Evolutionary conservation across 768 basidiomycete species (phyloP).

Genomic region (Russula emetica): DNA sequence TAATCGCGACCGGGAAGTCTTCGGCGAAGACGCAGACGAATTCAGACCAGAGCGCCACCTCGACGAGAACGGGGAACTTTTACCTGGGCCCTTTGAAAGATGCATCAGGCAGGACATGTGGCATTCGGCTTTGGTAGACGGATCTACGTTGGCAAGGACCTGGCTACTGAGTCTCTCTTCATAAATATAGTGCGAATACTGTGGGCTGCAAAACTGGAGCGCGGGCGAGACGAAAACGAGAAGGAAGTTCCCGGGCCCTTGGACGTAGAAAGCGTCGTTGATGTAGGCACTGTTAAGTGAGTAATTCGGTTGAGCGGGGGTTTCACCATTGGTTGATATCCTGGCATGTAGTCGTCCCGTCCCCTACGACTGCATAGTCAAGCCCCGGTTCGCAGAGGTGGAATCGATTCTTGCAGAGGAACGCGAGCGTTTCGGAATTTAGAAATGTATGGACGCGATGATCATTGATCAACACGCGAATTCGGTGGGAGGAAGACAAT

Average conservation of each 20-base stretch:
- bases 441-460: no score
- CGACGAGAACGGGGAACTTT: slow-evolving; percentile 4
- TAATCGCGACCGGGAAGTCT: no score
- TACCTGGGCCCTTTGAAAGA: slow-evolving; percentile 9
- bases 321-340: background rate
- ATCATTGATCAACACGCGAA: no score
- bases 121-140: slow-evolving; percentile 26
- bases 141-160: slow-evolving; percentile 26
- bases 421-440: background rate
- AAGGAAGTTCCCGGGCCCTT: slow-evolving; percentile 11
- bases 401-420: slow-evolving; percentile 11
- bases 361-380: slow-evolving; percentile 27
- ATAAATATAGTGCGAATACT: slow-evolving; percentile 26
- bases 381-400: slow-evolving; percentile 23
- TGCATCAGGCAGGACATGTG: slow-evolving; percentile 20
- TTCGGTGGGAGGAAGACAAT: no score
- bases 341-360: slow-evolving; percentile 9
- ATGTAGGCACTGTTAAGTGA: slow-evolving; percentile 17
- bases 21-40: no score
- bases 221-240: slow-evolving; percentile 17
- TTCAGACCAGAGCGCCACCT: slow-evolving; percentile 29
- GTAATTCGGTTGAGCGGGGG: background rate
- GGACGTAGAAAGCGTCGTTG: slow-evolving; percentile 2
- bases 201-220: slow-evolving; percentile 26
- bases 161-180: slow-evolving; percentile 28